phyloP scores from a whole-genome alignment of 257 asterid species.

The Nicotiana tomentosiformis region DNA sequence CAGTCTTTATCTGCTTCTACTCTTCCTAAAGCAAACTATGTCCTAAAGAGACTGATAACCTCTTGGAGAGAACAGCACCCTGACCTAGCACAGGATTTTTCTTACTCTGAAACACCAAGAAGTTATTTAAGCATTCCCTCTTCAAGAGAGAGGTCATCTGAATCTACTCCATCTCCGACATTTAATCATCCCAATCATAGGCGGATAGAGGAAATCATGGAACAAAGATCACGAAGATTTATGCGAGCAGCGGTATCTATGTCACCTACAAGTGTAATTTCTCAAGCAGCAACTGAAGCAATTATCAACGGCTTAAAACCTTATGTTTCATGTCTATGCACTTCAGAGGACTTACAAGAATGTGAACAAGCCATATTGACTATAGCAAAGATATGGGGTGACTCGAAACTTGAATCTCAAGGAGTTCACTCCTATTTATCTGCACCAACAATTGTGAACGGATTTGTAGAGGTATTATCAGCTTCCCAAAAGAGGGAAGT shows the following conservation, averaged over 20 bases:
- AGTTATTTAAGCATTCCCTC: slow-evolving; percentile 25
- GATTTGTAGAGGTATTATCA: slow-evolving; percentile 59
- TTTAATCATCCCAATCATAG: slow-evolving; percentile 19
- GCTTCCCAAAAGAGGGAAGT: slow-evolving; percentile 66
- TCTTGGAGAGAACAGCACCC: slow-evolving; percentile 89
- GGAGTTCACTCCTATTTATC: slow-evolving; percentile 61
- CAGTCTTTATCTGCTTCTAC: slow-evolving; percentile 68
- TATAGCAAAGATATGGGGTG: slow-evolving; percentile 56
- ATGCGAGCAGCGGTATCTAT: slow-evolving; percentile 40
- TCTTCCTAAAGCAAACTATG: slow-evolving; percentile 78
- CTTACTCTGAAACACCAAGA: slow-evolving; percentile 47
- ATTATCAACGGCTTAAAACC: slow-evolving; percentile 56
- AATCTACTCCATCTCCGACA: slow-evolving; percentile 21
- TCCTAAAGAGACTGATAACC: slow-evolving; percentile 65
- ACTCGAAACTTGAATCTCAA: slow-evolving; percentile 44
- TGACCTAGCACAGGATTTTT: slow-evolving; percentile 61
- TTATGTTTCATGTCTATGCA: slow-evolving; percentile 55
- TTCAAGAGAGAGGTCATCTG: slow-evolving; percentile 26
- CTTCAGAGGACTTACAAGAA: slow-evolving; percentile 73
- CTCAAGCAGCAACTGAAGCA: slow-evolving; percentile 62
- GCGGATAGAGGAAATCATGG: slow-evolving; percentile 26
- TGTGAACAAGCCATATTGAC: slow-evolving; percentile 60
- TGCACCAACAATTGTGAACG: slow-evolving; percentile 57
- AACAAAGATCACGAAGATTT: slow-evolving; percentile 50
- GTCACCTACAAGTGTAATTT: slow-evolving; percentile 54